Percentiles rank a stretch among this genome's conserved stretches.
Conservation (phyloP, 2,329 filamentous ascomycete genomes). For the Fusarium hostae region DNA sequence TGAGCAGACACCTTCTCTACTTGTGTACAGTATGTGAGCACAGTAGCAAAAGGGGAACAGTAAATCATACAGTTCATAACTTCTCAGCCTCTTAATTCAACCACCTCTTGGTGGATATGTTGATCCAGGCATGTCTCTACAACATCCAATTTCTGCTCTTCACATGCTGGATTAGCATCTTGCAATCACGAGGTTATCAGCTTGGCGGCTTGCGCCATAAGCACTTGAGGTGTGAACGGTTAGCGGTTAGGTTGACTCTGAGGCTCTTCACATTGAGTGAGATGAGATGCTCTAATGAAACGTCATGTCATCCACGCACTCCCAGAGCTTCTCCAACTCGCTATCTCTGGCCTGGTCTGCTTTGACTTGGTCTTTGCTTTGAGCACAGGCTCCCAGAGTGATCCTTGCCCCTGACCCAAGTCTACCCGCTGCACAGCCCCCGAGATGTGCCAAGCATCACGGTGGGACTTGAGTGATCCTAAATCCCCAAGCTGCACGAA, state of each 20-base stretch:
- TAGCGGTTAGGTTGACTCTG: conserved; percentile 3
- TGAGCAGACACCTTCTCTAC: not conserved
- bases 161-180: not conserved
- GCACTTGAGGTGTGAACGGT: conserved; percentile 25
- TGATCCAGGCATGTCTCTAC: not conserved
- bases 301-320: conserved; percentile 38
- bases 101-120: not conserved
- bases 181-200: not conserved
- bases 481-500: conserved; percentile 38
- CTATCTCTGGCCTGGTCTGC: conserved; percentile 9
- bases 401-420: conserved; percentile 37
- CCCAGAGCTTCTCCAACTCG: conserved; percentile 29
- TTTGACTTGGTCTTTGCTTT: conserved; percentile 15
- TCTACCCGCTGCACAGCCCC: conserved; percentile 47
- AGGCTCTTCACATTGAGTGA: conserved; percentile 14
- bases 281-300: conserved; percentile 20
- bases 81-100: conserved; percentile 12
- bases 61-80: conserved; percentile 12
- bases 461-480: conserved; percentile 36
- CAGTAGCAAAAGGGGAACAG: not conserved
- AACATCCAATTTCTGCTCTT: not conserved
- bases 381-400: conserved; percentile 32
- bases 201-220: conserved; percentile 21
- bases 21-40: conserved; percentile 8
- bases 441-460: conserved; percentile 42